Evolutionary conservation across 2,329 filamentous ascomycete species (phyloP), one percentile per base, ranked within the genome.

Genomic region (Fusarium ramigenum): DNA sequence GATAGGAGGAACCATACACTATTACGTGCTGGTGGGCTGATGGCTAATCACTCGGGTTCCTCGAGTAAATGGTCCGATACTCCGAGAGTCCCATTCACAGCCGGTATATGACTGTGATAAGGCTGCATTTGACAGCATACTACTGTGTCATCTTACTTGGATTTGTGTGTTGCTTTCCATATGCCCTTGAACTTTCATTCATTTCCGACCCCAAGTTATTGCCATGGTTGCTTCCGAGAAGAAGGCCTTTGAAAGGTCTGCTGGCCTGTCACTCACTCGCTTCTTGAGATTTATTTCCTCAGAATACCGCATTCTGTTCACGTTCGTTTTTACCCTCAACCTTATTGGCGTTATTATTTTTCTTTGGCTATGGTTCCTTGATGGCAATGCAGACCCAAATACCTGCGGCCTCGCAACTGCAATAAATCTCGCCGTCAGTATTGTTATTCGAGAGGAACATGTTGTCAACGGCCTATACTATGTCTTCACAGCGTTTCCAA

Each of bases 251-350:
- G 28, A 32, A 30, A 36, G 59, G 43, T 54, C 46, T 40, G 60
- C 46, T n/a, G 56, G 54, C n/a, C 43, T 68, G 15, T 75, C 73
- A 19, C 66, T 75, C 44, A 73, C 72, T 65, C 72, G 69, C 30
- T 75, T 75, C 37, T 25, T 75, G 12, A 67, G 73, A 28, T 75
- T 75, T 7, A 60, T 75, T 10, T 75, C 73, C 23, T 75, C 73
- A 12, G 73, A 75, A 49, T 89, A 89, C 74, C 83, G 87, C 14
- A 83, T 85, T 12, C 82, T 89, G 12, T 88, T 89, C 75, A 83
- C 84, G 10, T 44, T 86, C 21, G 82, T 87, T 28, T 84, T 86
- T 60, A 70, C 86, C 32, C 79, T 78, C 69, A 89, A 89, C 71
- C 73, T 83, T 21, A 19, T 37, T 19, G 73, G 73, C 11, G 70